A percentile compares a stretch with the other conserved stretches of the same genome.
Evolutionary conservation across 2,329 filamentous ascomycete species (phyloP).

Genomic region (Trichoderma koningiopsis): DNA sequence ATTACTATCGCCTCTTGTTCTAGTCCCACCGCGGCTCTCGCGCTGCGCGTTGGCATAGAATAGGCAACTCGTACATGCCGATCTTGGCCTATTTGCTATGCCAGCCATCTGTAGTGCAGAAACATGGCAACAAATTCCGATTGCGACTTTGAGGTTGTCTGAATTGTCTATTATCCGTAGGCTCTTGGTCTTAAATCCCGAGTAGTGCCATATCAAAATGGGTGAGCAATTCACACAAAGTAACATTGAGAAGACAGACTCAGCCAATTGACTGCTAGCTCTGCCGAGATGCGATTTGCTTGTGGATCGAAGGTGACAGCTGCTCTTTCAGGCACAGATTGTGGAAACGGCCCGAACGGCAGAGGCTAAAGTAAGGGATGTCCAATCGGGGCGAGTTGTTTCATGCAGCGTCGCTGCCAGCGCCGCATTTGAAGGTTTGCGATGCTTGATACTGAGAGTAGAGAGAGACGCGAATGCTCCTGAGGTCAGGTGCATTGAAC

Average conservation of each 20-base stretch:
- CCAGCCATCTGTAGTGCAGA: not conserved
- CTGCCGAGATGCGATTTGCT: not conserved
- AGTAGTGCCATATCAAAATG: not conserved
- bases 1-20: not conserved
- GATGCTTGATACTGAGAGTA: not conserved
- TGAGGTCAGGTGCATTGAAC: not conserved
- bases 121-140: not conserved
- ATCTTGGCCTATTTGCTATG: conserved; percentile 2
- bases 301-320: not conserved
- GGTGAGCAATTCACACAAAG: not conserved
- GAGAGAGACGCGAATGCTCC: not conserved
- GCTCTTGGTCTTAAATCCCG: not conserved
- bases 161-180: conserved; percentile 10
- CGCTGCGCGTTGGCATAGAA: conserved; percentile 6
- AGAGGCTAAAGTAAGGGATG: conserved; percentile 1
- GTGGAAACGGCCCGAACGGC: conserved; percentile 18
- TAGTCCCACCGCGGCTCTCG: conserved; percentile 1
- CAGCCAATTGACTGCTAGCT: not conserved
- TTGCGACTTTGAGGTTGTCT: not conserved
- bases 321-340: conserved; percentile 4
- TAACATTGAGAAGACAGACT: not conserved
- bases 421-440: not conserved
- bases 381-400: not conserved
- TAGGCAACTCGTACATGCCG: conserved; percentile 3
- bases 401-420: not conserved